Conservation (phyloP, 345 rosid genomes). For the Lagerstroemia speciosa region DNA sequence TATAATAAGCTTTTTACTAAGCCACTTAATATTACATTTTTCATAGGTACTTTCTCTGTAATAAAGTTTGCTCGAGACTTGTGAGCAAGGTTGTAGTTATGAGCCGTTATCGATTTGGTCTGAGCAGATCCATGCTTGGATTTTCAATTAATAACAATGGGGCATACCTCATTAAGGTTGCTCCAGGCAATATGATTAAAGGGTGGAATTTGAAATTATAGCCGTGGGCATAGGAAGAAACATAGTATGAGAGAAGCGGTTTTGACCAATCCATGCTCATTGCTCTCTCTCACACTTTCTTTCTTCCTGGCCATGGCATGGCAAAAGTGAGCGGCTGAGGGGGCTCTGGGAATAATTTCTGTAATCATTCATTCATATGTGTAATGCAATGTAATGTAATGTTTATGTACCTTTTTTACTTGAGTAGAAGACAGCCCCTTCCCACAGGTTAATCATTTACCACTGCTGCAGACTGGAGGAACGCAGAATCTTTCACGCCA, state of each 20-base stretch:
- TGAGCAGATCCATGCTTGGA: neutral
- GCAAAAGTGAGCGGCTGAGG: conserved; percentile 5
- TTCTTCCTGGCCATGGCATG: neutral
- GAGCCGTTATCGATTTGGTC: neutral
- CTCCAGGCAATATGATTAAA: neutral
- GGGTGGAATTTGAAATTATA: neutral
- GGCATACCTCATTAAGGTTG: neutral
- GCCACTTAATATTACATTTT: too few species aligned
- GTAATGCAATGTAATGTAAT: neutral
- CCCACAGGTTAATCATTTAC: neutral
- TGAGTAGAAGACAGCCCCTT: neutral
- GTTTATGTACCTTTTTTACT: neutral
- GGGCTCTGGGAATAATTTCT: conserved; percentile 2
- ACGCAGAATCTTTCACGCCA: neutral
- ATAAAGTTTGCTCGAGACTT: too few species aligned
- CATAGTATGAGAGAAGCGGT: neutral
- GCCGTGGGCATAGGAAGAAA: neutral
- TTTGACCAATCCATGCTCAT: neutral
- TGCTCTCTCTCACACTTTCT: neutral
- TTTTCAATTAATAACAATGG: neutral
- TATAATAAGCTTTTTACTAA: too few species aligned
- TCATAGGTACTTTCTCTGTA: too few species aligned
- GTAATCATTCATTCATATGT: conserved; percentile 2
- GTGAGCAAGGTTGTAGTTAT: neutral
- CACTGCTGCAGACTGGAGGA: neutral